phyloP scores from a whole-genome alignment of 1,284 basidiomycete species.

The Exobasidium rhododendri region DNA sequence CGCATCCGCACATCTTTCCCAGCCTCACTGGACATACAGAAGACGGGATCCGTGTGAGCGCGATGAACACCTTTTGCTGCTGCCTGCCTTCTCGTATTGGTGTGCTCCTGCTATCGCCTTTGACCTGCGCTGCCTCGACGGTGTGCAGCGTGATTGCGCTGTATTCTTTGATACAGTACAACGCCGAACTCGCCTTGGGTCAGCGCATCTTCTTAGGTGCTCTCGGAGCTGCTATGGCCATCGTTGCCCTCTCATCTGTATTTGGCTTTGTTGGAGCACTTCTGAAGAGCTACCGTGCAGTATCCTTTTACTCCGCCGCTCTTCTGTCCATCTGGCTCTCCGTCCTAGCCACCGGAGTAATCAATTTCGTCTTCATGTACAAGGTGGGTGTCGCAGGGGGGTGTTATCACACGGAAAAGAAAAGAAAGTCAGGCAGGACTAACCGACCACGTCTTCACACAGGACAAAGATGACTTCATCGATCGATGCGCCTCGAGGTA shows the following conservation, averaged over 20 bases:
- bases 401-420: too few relatives aligned
- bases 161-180: background rate
- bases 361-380: background rate
- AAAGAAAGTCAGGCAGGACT: too few relatives aligned
- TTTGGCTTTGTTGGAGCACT: constrained; percentile 6
- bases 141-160: background rate
- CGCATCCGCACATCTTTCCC: too few relatives aligned
- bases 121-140: background rate
- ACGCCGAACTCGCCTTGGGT: background rate
- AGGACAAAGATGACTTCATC: background rate
- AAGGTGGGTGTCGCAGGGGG: too few relatives aligned
- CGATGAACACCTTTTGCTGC: background rate
- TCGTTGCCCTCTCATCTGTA: background rate
- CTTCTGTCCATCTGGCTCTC: background rate
- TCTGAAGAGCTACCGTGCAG: background rate
- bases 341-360: background rate
- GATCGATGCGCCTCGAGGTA: background rate
- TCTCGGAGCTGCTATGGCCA: background rate
- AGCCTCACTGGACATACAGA: too few relatives aligned
- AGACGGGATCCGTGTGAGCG: too few relatives aligned
- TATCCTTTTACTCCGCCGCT: background rate
- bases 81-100: background rate
- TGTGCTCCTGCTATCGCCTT: background rate
- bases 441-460: too few relatives aligned
- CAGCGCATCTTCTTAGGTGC: background rate